phyloP scores from a whole-genome alignment of 2,329 filamentous ascomycete genomes.

The Microcera coccophila region DNA sequence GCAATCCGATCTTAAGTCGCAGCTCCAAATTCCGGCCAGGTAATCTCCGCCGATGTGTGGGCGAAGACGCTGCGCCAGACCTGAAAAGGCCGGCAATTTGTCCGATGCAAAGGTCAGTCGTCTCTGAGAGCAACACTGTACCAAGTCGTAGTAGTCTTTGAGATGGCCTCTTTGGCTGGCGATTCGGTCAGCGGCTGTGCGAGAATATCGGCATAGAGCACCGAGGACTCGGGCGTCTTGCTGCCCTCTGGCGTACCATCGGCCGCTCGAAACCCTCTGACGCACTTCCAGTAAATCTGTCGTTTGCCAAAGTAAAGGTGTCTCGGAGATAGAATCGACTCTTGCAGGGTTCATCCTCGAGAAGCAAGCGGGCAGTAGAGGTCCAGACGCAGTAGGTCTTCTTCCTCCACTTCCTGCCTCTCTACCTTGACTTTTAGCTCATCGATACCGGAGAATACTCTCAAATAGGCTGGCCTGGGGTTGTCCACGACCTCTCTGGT shows the following conservation, averaged over 20 bases:
- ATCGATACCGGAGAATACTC: no score
- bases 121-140: background rate
- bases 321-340: background rate
- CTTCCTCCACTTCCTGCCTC: no score
- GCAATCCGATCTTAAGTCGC: background rate
- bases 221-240: background rate
- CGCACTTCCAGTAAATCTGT: background rate
- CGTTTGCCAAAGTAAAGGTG: background rate
- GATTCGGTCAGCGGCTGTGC: background rate
- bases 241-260: background rate
- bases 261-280: background rate
- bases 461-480: no score
- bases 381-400: no score
- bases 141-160: background rate
- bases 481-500: no score
- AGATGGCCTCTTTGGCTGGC: background rate
- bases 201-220: background rate
- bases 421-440: no score
- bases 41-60: background rate
- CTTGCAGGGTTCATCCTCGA: background rate
- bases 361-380: background rate
- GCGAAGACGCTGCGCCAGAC: background rate
- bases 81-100: background rate
- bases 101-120: background rate
- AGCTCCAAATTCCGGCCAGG: background rate